Conservation (phyloP, 2,329 filamentous ascomycete species). For the Drechslerella stenobrocha region DNA sequence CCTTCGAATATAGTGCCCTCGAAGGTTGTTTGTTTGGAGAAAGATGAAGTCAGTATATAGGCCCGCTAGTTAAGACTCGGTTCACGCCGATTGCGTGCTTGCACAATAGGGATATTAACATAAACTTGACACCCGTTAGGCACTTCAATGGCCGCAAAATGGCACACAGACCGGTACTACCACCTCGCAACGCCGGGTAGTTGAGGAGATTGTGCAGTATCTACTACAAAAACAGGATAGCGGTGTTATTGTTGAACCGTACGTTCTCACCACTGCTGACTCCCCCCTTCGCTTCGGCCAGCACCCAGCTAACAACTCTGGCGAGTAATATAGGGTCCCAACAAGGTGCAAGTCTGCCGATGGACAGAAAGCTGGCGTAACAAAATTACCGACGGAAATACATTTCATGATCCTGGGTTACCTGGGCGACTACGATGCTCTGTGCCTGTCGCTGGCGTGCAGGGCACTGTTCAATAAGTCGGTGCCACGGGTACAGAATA, state of each 20-base stretch:
- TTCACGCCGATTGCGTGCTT: not conserved
- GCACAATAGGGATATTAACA: too few species aligned
- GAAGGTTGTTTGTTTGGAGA: constrained; percentile 43
- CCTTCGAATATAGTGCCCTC: constrained; percentile 25
- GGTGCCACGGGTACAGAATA: constrained; percentile 23
- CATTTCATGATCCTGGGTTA: constrained; percentile 30
- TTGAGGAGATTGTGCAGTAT: constrained; percentile 44
- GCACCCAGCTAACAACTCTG: not conserved
- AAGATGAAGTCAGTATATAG: constrained; percentile 26
- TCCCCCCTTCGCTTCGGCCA: not conserved
- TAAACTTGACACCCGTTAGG: too few species aligned
- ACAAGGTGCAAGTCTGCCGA: too few species aligned
- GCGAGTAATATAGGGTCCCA: too few species aligned
- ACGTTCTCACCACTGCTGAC: too few species aligned
- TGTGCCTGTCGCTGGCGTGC: constrained; percentile 26
- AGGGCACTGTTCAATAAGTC: constrained; percentile 39
- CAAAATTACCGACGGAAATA: constrained; percentile 29
- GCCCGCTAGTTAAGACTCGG: not conserved
- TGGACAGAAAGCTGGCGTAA: constrained; percentile 8
- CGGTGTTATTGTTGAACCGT: constrained; percentile 24
- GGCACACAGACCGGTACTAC: constrained; percentile 22
- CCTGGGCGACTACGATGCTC: constrained; percentile 29
- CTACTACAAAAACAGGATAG: constrained; percentile 30
- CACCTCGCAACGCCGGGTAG: constrained; percentile 28
- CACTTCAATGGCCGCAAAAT: constrained; percentile 42